These are phyloP conservation scores for Arthrobotrys musiformis DNA, from an alignment of 2,329 filamentous ascomycete species.

Conservation along the genomic window DNA sequence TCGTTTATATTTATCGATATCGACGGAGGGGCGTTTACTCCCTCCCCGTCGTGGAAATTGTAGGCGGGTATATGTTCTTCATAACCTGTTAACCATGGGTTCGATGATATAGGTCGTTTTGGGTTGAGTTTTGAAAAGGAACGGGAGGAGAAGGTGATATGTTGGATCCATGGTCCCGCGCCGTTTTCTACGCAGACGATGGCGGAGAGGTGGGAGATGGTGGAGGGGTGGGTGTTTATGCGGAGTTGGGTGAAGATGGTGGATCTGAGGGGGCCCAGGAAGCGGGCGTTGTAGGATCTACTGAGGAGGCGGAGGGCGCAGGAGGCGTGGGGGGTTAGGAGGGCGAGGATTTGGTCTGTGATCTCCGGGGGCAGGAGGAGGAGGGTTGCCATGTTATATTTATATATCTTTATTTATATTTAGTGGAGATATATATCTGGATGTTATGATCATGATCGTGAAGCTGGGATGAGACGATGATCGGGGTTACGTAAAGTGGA, in stretches of 20 bases:
- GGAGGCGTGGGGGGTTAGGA: background rate
- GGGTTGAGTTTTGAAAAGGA: background rate
- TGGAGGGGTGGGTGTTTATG: background rate
- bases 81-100: too few species aligned
- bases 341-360: slow-evolving; percentile 1
- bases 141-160: background rate
- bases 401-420: too few species aligned
- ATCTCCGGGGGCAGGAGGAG: background rate
- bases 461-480: too few species aligned
- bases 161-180: background rate
- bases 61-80: too few species aligned
- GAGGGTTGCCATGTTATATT: background rate
- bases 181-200: background rate
- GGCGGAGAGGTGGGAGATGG: background rate
- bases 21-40: too few species aligned
- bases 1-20: background rate
- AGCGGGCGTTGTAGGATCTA: background rate
- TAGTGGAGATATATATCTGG: too few species aligned
- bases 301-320: background rate
- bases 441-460: too few species aligned
- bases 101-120: background rate
- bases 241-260: background rate
- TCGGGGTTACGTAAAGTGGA: too few species aligned
- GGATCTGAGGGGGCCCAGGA: background rate
- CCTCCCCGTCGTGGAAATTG: too few species aligned